phyloP scores from a whole-genome alignment of 2,329 filamentous ascomycete genomes.

The Beauveria sp. region DNA sequence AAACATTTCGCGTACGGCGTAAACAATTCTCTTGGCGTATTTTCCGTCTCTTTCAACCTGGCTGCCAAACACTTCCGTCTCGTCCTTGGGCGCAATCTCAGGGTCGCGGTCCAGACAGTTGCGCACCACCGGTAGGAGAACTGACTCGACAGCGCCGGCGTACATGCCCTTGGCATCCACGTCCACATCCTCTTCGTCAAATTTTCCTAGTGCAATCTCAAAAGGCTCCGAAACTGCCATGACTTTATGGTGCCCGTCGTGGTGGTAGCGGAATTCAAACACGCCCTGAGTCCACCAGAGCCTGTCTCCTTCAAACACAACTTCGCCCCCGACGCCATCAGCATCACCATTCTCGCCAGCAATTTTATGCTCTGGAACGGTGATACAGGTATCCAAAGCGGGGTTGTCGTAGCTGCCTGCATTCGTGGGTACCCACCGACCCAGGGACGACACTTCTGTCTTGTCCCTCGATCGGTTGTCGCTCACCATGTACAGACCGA shows the following conservation, averaged over 20 bases:
- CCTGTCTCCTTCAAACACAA: conserved; percentile 85
- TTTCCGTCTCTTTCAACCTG: conserved; percentile 82
- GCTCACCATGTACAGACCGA: conserved; percentile 91
- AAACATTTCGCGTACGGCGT: conserved; percentile 94
- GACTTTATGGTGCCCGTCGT: conserved; percentile 84
- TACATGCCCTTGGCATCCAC: conserved; percentile 53
- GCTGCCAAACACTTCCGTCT: conserved; percentile 76
- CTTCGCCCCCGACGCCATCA: conserved; percentile 67
- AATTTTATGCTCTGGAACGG: conserved; percentile 58
- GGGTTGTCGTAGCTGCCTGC: conserved; percentile 67
- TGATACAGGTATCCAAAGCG: conserved; percentile 67
- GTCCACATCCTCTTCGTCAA: conserved; percentile 67
- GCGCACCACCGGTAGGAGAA: conserved; percentile 73
- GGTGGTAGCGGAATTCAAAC: conserved; percentile 96
- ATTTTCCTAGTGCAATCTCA: conserved; percentile 75
- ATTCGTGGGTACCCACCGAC: conserved; percentile 81
- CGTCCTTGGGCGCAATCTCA: conserved; percentile 75
- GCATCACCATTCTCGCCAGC: conserved; percentile 44
- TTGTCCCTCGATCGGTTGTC: conserved; percentile 83
- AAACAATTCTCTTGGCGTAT: conserved; percentile 83
- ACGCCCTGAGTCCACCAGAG: conserved; percentile 96
- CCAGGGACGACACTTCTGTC: conserved; percentile 77
- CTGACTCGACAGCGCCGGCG: conserved; percentile 63
- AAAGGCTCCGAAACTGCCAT: conserved; percentile 93
- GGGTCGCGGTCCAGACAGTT: conserved; percentile 92